phyloP scores from a whole-genome alignment of 139 green algal genomes.

The Micromonas commoda region DNA sequence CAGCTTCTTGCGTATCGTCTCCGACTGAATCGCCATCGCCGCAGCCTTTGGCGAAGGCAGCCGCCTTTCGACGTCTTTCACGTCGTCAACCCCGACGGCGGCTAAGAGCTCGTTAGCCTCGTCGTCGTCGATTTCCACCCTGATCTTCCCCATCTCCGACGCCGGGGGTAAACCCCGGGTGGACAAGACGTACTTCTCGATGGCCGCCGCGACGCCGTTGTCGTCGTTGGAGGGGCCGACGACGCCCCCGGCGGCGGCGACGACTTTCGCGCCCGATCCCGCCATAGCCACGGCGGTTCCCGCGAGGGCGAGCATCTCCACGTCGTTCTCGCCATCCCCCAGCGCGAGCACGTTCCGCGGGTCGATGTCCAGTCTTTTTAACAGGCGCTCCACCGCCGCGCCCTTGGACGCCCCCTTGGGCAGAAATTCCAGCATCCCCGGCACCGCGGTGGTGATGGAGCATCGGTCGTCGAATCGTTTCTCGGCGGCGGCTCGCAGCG shows the following conservation, averaged over 20 bases:
- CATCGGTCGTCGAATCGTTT: background rate
- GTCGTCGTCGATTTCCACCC: background rate
- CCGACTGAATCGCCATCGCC: background rate
- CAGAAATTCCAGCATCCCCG: constrained; percentile 89
- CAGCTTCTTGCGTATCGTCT: background rate
- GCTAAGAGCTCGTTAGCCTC: background rate
- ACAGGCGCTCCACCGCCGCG: constrained; percentile 26
- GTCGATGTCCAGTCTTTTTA: constrained; percentile 9
- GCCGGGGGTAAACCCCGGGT: background rate
- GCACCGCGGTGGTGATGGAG: constrained; percentile 52
- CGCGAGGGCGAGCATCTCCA: constrained; percentile 66
- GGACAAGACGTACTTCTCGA: constrained; percentile 73
- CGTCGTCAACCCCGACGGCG: background rate
- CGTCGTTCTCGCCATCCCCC: constrained; percentile 86
- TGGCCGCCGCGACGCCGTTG: constrained; percentile 81
- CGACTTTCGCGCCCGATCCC: constrained; percentile 55
- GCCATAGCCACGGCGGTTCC: constrained; percentile 92
- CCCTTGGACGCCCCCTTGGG: constrained; percentile 84
- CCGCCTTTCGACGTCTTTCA: background rate
- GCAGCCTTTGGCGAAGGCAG: background rate
- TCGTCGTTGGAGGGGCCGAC: constrained; percentile 79
- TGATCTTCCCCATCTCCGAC: background rate
- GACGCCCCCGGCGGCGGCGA: constrained; percentile 76
- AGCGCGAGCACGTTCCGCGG: constrained; percentile 57
- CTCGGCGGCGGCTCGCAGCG: constrained; percentile 58